These are phyloP conservation scores for Pontederia crassipes DNA, from an alignment of 176 grass and related monocot genomes.

Conservation along the genomic window DNA sequence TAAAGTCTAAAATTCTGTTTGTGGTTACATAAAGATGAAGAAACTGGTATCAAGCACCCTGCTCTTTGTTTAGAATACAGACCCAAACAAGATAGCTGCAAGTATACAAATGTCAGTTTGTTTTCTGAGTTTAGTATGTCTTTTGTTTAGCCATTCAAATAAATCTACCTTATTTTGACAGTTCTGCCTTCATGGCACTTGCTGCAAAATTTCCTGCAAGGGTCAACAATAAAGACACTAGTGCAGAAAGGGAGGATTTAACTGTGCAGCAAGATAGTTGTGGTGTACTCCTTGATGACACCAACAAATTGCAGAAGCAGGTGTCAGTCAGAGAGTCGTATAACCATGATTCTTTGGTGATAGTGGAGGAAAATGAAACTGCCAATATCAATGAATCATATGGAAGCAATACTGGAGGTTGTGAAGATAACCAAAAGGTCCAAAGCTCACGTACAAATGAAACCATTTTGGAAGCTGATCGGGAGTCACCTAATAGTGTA, in stretches of 20 bases:
- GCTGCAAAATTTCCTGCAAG: slow-evolving; percentile 58
- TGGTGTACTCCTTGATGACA: slow-evolving; percentile 30
- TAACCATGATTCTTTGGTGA: slow-evolving; percentile 29
- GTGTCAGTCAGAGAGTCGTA: slow-evolving; percentile 46
- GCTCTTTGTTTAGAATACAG: background rate
- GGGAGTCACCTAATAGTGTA: slow-evolving; percentile 32
- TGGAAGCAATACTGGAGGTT: slow-evolving; percentile 30
- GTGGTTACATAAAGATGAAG: slow-evolving; percentile 13
- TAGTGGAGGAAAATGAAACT: slow-evolving; percentile 48
- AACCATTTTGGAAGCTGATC: slow-evolving; percentile 9
- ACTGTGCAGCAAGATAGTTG: slow-evolving; percentile 28
- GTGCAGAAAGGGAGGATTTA: slow-evolving; percentile 17
- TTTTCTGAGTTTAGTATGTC: slow-evolving; percentile 3
- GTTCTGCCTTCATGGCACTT: slow-evolving; percentile 78
- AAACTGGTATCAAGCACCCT: background rate
- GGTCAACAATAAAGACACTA: slow-evolving; percentile 15
- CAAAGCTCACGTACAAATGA: slow-evolving; percentile 13
- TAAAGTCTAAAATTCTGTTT: slow-evolving; percentile 29
- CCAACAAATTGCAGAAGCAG: slow-evolving; percentile 40
- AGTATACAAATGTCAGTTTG: slow-evolving; percentile 4
- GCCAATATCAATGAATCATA: slow-evolving; percentile 47
- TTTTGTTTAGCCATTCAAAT: background rate
- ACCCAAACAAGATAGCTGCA: no score
- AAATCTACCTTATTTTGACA: slow-evolving; percentile 26
- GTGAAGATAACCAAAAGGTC: slow-evolving; percentile 13